phyloP scores from a whole-genome alignment of 169 alveolate genomes.

The Plasmodium gonderi region DNA sequence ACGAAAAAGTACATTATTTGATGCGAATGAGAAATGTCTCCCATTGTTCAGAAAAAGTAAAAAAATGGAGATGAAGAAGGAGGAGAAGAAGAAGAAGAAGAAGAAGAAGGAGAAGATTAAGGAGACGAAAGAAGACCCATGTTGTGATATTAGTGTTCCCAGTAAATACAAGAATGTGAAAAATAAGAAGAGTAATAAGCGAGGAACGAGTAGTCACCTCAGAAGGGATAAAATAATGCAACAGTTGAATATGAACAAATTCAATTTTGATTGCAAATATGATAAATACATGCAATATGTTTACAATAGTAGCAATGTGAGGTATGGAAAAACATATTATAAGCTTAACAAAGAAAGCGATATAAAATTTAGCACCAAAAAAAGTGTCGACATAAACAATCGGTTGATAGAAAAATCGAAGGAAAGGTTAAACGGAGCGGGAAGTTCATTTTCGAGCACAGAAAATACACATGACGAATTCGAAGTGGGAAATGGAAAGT shows the following conservation, averaged over 20 bases:
- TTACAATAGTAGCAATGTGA: constrained; percentile 29
- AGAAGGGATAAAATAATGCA: constrained; percentile 1
- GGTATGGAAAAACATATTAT: constrained; percentile 12
- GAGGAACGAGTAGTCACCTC: background rate
- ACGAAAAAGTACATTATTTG: too few relatives aligned
- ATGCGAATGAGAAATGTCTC: too few relatives aligned
- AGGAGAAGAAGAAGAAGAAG: background rate
- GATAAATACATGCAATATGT: constrained; percentile 56
- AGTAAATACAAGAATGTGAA: background rate
- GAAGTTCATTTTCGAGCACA: background rate
- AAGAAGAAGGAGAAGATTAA: background rate
- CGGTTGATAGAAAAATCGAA: background rate
- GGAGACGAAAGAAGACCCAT: background rate
- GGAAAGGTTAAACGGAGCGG: background rate
- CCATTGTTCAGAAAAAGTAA: too few relatives aligned
- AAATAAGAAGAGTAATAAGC: background rate
- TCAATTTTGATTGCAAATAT: background rate
- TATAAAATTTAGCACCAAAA: background rate
- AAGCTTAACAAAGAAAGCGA: constrained; percentile 14
- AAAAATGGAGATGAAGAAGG: too few relatives aligned
- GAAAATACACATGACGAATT: background rate
- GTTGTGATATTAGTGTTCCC: background rate
- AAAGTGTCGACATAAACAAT: constrained; percentile 1
- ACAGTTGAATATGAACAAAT: constrained; percentile 16
- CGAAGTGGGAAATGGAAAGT: background rate